Percentiles rank a stretch among this genome's conserved stretches.
These are phyloP conservation scores for Elsinoe necatrix DNA, from an alignment of 2,329 filamentous ascomycete genomes.

Conservation along the genomic window DNA sequence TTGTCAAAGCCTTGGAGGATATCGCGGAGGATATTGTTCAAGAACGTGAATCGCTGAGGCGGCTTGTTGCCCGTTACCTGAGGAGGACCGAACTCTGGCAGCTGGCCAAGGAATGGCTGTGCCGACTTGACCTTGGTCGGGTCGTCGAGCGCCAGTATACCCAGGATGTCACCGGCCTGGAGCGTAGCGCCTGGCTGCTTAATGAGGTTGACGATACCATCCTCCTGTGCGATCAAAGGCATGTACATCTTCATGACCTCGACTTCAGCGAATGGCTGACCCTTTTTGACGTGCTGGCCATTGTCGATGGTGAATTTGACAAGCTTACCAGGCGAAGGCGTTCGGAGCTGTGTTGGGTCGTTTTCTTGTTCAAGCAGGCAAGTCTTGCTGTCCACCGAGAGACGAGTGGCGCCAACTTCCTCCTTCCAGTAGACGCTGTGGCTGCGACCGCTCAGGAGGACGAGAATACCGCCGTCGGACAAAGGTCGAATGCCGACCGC, in stretches of 20 bases:
- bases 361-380: constrained; percentile 98
- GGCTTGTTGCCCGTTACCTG: constrained; percentile 86
- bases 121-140: constrained; percentile 95
- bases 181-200: constrained; percentile 98
- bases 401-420: constrained; percentile 86
- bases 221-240: constrained; percentile 89
- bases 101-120: constrained; percentile 82
- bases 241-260: constrained; percentile 99
- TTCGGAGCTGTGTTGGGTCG: constrained; percentile 91
- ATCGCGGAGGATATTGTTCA: constrained; percentile 71
- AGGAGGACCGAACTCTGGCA: constrained; percentile 78
- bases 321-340: constrained; percentile 91
- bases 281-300: constrained; percentile 83
- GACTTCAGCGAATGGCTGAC: constrained; percentile 89
- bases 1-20: constrained; percentile 95
- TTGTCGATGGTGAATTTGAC: constrained; percentile 98
- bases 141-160: constrained; percentile 90
- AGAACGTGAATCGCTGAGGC: constrained; percentile 72
- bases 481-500: constrained; percentile 85
- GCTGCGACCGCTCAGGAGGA: constrained; percentile 82
- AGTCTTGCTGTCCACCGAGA: constrained; percentile 97
- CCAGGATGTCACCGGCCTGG: constrained; percentile 96
- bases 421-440: constrained; percentile 99
- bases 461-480: constrained; percentile 84
- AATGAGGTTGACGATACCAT: constrained; percentile 93